Percentiles rank a stretch among this genome's conserved stretches.
These are phyloP conservation scores for Pseudocercospora eumusae DNA, from an alignment of 2,329 filamentous ascomycete genomes.

Conservation along the genomic window DNA sequence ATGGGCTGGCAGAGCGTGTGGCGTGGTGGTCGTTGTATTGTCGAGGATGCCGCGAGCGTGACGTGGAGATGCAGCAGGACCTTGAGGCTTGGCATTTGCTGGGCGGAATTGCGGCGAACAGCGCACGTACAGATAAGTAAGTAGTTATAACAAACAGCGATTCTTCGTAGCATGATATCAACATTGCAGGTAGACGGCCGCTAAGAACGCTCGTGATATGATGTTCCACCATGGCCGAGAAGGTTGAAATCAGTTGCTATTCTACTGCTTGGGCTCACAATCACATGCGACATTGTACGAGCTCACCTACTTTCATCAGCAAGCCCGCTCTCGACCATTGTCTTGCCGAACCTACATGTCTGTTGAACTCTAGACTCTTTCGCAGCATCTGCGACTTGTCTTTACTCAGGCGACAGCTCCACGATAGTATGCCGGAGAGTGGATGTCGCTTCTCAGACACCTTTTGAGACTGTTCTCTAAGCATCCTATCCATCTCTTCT, in stretches of 20 bases:
- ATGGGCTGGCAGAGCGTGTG: constrained; percentile 1
- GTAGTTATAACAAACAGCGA: neutral
- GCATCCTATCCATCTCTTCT: neutral
- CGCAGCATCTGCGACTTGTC: neutral
- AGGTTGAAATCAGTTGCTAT: too few relatives aligned
- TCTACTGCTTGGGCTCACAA: neutral
- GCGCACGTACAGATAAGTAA: too few relatives aligned
- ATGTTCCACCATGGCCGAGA: constrained; percentile 3
- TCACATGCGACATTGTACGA: neutral
- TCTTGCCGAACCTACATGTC: neutral
- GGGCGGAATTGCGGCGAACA: constrained; percentile 2
- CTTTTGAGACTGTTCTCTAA: neutral
- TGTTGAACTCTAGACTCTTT: constrained; percentile 2
- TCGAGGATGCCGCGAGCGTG: neutral
- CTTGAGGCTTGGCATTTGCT: neutral
- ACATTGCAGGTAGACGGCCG: constrained; percentile 5
- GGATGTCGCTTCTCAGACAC: neutral
- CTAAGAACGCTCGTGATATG: constrained; percentile 8
- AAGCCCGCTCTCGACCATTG: neutral
- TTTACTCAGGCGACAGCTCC: neutral
- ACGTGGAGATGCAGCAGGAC: constrained; percentile 4
- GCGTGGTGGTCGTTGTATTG: neutral
- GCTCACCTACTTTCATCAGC: neutral
- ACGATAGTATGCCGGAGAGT: neutral
- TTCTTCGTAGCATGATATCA: neutral